A percentile compares a stretch with the other conserved stretches of the same genome.
Evolutionary conservation across 2,329 filamentous ascomycete species (phyloP).

Genomic region (Ascosphaera aggregata): DNA sequence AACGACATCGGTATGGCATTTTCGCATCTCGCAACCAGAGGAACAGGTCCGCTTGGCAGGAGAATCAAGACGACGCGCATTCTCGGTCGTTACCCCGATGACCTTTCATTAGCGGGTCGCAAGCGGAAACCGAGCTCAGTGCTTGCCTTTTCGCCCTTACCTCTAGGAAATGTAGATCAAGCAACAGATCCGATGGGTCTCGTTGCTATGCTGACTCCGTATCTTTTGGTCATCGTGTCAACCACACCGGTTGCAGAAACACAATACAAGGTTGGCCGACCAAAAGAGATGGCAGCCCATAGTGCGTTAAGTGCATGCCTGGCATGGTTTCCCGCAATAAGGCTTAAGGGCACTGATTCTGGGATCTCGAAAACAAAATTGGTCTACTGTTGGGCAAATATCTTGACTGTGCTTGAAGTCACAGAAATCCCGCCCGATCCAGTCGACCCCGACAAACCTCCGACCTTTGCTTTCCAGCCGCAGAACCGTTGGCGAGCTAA

Average conservation of each 20-base stretch:
- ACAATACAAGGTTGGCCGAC: constrained; percentile 76
- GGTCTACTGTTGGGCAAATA: constrained; percentile 95
- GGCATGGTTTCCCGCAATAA: constrained; percentile 94
- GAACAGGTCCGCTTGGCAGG: constrained; percentile 64
- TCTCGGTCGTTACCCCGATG: constrained; percentile 66
- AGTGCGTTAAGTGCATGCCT: constrained; percentile 82
- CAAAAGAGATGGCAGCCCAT: constrained; percentile 76
- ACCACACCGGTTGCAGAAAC: constrained; percentile 92
- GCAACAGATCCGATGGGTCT: constrained; percentile 69
- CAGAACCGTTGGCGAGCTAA: constrained; percentile 82
- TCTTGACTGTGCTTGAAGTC: constrained; percentile 82
- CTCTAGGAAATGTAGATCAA: constrained; percentile 82
- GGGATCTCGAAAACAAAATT: constrained; percentile 54
- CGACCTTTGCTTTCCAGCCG: constrained; percentile 54
- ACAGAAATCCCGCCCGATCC: constrained; percentile 39
- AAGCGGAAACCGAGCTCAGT: constrained; percentile 81
- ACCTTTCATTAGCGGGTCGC: constrained; percentile 33
- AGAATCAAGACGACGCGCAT: constrained; percentile 78
- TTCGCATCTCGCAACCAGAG: constrained; percentile 81
- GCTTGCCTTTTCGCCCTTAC: constrained; percentile 70
- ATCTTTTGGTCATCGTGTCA: constrained; percentile 87
- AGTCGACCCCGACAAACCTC: constrained; percentile 52
- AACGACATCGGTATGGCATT: constrained; percentile 96
- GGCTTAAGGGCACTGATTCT: constrained; percentile 52
- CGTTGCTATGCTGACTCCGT: constrained; percentile 88